Conservation (phyloP, 129 eudicot species). For the Oenanthe sinensis region DNA sequence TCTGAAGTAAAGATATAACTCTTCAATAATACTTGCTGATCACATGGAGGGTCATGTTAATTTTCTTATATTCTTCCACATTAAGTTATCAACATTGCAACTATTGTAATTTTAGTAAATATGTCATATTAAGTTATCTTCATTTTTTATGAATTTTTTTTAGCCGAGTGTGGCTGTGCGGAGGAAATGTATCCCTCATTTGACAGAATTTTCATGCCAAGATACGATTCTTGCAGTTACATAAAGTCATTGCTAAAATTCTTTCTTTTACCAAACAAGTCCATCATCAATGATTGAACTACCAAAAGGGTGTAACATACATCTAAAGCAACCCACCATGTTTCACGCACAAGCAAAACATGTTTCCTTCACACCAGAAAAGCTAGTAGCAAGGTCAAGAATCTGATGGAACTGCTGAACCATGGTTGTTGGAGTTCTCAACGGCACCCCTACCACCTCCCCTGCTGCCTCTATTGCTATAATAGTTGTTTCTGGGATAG, state of each 20-base stretch:
- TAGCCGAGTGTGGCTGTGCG: background rate
- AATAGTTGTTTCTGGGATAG: conserved; percentile 44
- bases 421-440: conserved; percentile 32
- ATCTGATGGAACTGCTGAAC: conserved; percentile 21
- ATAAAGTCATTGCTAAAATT: background rate
- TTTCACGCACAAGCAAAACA: background rate
- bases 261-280: background rate
- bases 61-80: no score
- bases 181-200: background rate
- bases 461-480: conserved; percentile 48
- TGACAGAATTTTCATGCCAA: background rate
- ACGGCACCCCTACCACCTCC: conserved; percentile 44
- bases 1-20: no score
- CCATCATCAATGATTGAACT: background rate
- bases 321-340: conserved; percentile 3
- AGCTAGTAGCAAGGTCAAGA: conserved; percentile 15
- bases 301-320: background rate
- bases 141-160: no score
- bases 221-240: background rate
- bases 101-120: no score
- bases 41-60: no score
- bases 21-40: no score
- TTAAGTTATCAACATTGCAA: no score
- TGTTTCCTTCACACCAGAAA: background rate
- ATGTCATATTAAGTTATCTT: no score